Base-by-base conservation (phyloP, 768 basidiomycete species). In the Podaxis carcinomalis region DNA sequence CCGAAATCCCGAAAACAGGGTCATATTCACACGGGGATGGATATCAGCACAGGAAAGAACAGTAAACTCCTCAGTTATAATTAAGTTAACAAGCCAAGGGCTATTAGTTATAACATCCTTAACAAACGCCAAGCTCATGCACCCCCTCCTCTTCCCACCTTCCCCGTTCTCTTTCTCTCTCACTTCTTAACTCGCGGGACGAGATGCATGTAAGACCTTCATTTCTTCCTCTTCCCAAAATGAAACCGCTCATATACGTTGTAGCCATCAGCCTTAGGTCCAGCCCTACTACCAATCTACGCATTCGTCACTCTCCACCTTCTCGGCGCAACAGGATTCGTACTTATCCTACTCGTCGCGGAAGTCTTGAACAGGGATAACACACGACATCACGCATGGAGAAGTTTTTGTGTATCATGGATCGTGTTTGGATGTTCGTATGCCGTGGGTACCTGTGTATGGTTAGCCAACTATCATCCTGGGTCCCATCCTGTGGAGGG, bases 391-490 rank as follows among this genome's bases (percentile, higher is more conserved):
- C 57, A 39, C 1, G 49, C 57, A 11, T 59, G 57, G 57, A 27
- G 50, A 25, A 51, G 57, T 35, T 59, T 59, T 42, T 59, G 57
- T 35, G 39, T 52, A 1, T 39, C 50, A 0, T 59, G 49, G 49
- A 32, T 59, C n/a, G 37, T 59, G 7, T 59, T 59, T 42, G 57
- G 57, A 2, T 52, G 35, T 10, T 59, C 57, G 49, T 59, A 59
- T 40, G 36, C 50, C 3, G 57, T 23, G 21, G 25, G 42, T 51
- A 35, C 23, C 1, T 49, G 47, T 23, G 47, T 49, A 0, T 32
- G 32, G 32, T 32, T 32, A 32, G 32, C 32, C 32, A 9, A 32
- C 32, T 32, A 32, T 32, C 32, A 0, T 32, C 7, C 32, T 32
- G 32, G 32, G 32, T 1, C 1, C 0, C 32, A 32, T 32, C 32